These are phyloP conservation scores for Colletotrichum sp. DNA, from an alignment of 2,329 filamentous ascomycete species.

Conservation along the genomic window DNA sequence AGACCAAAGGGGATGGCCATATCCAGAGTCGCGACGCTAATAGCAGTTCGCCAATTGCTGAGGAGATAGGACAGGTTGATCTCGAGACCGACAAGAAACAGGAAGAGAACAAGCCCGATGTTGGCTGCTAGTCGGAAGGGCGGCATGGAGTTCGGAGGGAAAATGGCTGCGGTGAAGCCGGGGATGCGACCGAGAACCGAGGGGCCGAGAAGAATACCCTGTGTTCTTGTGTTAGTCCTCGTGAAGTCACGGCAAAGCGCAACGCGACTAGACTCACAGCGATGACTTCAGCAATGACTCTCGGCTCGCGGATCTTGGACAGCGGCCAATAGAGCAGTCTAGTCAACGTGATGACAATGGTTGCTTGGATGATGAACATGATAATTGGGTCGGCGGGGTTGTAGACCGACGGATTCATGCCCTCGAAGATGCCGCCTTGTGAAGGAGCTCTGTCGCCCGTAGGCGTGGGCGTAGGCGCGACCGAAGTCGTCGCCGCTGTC, in stretches of 20 bases:
- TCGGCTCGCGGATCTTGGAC: constrained; percentile 77
- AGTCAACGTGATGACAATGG: constrained; percentile 51
- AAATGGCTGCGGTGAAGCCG: constrained; percentile 77
- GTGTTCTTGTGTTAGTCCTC: constrained; percentile 52
- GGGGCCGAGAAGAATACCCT: constrained; percentile 82
- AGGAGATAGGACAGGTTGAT: constrained; percentile 80
- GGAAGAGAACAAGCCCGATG: constrained; percentile 80
- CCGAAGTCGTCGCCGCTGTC: not conserved
- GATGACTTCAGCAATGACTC: constrained; percentile 84
- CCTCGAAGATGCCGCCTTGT: constrained; percentile 72
- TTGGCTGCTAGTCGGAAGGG: constrained; percentile 81
- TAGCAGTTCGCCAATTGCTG: constrained; percentile 80
- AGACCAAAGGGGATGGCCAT: constrained; percentile 85
- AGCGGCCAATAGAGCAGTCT: constrained; percentile 73
- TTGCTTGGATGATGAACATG: constrained; percentile 76
- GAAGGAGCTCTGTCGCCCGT: constrained; percentile 34
- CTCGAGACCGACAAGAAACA: constrained; percentile 88
- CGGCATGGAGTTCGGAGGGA: constrained; percentile 76
- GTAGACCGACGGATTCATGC: constrained; percentile 71
- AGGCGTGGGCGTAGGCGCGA: constrained; percentile 26
- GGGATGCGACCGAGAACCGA: constrained; percentile 89
- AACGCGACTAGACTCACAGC: constrained; percentile 47
- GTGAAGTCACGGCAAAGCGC: not conserved
- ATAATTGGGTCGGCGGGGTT: constrained; percentile 75
- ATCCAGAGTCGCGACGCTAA: constrained; percentile 78